A percentile compares a stretch with the other conserved stretches of the same genome.
Evolutionary conservation across 176 grass and related monocot genomes (phyloP).

Genomic region (Hyparrhenia diplandra): DNA sequence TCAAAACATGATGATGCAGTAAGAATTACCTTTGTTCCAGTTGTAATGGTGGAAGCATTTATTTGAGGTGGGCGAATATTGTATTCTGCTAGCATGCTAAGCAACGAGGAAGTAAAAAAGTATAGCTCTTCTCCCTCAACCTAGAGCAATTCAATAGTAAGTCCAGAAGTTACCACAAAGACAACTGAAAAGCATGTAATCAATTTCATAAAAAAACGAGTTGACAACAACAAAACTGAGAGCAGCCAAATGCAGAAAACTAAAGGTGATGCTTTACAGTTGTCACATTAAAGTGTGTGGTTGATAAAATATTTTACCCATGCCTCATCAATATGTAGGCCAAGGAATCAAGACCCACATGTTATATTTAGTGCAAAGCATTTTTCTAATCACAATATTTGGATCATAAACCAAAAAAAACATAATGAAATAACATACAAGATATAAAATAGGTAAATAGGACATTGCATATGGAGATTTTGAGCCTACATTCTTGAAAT

Average conservation of each 20-base stretch:
- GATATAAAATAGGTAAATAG: conserved; percentile 12
- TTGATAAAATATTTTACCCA: background rate
- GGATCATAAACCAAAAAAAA: background rate
- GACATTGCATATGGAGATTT: conserved; percentile 26
- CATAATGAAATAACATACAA: conserved; percentile 2
- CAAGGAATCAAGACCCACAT: background rate
- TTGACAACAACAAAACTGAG: background rate
- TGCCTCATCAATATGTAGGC: background rate
- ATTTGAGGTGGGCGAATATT: conserved; percentile 68
- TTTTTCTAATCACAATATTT: conserved; percentile 2
- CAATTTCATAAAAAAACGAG: background rate
- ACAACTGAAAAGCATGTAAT: conserved; percentile 6
- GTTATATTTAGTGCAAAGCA: background rate
- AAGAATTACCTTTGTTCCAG: conserved; percentile 63
- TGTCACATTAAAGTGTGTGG: background rate
- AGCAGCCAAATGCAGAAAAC: conserved; percentile 6
- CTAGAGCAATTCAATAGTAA: conserved; percentile 48
- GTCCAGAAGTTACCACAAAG: conserved; percentile 2
- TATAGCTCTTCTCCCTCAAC: conserved; percentile 84
- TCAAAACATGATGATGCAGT: background rate
- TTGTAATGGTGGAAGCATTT: conserved; percentile 71
- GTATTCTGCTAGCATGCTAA: conserved; percentile 76
- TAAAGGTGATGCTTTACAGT: background rate
- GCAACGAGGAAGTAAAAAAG: conserved; percentile 87
- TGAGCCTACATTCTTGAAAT: conserved; percentile 47